A percentile compares a stretch with the other conserved stretches of the same genome.
Conservation (phyloP, 805 yeast species). For the Teunomyces lycoperdinae region DNA sequence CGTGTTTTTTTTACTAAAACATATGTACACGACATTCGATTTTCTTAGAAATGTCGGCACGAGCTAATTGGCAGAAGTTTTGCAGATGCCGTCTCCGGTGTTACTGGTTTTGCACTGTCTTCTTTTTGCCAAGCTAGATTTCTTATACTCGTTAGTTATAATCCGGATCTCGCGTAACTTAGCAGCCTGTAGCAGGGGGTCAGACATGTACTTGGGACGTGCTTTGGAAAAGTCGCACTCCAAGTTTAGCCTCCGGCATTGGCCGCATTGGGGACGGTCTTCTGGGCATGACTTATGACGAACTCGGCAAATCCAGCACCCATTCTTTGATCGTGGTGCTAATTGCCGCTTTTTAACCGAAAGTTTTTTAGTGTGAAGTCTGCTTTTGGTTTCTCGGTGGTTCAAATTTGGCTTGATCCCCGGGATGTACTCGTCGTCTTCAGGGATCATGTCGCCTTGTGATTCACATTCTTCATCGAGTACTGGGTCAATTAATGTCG, state of each 20-base stretch:
- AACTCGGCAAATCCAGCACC: conserved; percentile 79
- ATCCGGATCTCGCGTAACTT: conserved; percentile 51
- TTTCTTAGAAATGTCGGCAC: neutral
- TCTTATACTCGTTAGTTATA: conserved; percentile 32
- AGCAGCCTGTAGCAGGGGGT: conserved; percentile 36
- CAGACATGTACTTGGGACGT: conserved; percentile 56
- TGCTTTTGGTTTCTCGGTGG: neutral
- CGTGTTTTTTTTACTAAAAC: neutral
- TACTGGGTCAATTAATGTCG: neutral
- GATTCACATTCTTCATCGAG: neutral
- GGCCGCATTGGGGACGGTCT: conserved; percentile 56
- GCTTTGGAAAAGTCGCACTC: conserved; percentile 51
- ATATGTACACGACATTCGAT: neutral
- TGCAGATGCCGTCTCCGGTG: neutral
- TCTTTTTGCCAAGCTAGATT: conserved; percentile 14
- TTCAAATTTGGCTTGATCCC: neutral
- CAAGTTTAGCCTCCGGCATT: conserved; percentile 55
- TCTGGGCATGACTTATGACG: conserved; percentile 74
- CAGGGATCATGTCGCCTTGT: neutral
- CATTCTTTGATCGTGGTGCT: conserved; percentile 45
- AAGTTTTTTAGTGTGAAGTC: neutral
- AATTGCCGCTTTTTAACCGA: neutral
- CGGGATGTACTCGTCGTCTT: conserved; percentile 1
- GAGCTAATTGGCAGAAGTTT: neutral
- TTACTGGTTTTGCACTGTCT: conserved; percentile 1